Evolutionary conservation across 2,329 filamentous ascomycete genomes (phyloP), one percentile per base, ranked within the genome.

Genomic region (Emergomyces africanus): DNA sequence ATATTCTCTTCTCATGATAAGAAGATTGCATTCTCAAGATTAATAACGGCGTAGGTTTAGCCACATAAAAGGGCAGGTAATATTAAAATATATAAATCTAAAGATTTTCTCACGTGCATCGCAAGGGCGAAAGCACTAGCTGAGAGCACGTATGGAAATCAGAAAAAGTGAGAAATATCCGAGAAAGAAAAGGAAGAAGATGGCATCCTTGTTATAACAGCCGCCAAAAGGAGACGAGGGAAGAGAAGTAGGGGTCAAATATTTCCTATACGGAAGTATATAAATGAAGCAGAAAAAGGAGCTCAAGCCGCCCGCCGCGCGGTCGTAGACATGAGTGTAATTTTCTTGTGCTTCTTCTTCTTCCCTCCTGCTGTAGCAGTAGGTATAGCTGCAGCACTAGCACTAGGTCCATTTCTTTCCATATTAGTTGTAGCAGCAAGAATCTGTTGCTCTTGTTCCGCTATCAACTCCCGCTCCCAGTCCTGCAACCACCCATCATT

Each of bases 401-500:
- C 30, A 12, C 50, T 33, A 12, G 30, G n/a, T 0, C 33, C 33
- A 23, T 48, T 53, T 9, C 12, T 44, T 3, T 39, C 48, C 8
- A 30, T 30, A 51, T 41, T 53, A 14, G 44, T 50, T 4, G 46
- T 23, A 25, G 33, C 61, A 58, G 53, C 58, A 28, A 54, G 59
- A 59, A 66, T 59, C 57, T 64, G 20, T 63, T 57, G 61, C 65
- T 46, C 33, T 44, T 58, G 62, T 60, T 54, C 60, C 68, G 57
- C 68, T 66, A 33, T 67, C 18, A 95, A 70, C 59, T 96, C 83
- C 60, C 87, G 85, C 67, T 95, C 89, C 86, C 86, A 89, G 1
- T 86, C 89, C 66, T 88, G 85, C 18, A 92, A 76, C 91, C 91
- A 96, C 0, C 91, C 92, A 69, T 96, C 91, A 62, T 90, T 83